Conservation (phyloP, 805 yeast genomes). For the Myxozyma sirexii region DNA sequence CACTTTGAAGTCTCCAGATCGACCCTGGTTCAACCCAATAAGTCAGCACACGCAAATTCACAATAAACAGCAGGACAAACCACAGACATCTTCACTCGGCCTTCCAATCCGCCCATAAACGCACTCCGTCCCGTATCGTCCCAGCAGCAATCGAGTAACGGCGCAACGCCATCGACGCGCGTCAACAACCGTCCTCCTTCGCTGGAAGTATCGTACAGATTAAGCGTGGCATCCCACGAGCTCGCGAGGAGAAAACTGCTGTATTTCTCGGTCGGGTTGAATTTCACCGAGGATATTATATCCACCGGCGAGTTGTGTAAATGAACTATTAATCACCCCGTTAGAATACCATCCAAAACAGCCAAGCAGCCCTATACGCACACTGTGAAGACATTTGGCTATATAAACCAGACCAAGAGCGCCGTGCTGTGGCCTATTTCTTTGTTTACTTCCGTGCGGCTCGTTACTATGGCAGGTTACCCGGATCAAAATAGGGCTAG, state of each 20-base stretch:
- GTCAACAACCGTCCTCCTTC: conserved; percentile 29
- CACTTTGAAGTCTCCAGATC: conserved; percentile 53
- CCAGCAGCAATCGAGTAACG: conserved; percentile 41
- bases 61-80: not conserved
- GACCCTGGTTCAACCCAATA: conserved; percentile 43
- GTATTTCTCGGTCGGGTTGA: conserved; percentile 26
- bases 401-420: no score
- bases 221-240: conserved; percentile 60
- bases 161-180: conserved; percentile 40
- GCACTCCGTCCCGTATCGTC: conserved; percentile 33
- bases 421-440: no score
- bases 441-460: conserved; percentile 13
- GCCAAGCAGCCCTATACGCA: not conserved
- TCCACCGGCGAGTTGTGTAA: conserved; percentile 25
- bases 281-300: conserved; percentile 23
- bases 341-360: not conserved
- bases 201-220: conserved; percentile 48
- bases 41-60: not conserved
- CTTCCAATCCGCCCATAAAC: conserved; percentile 26
- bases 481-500: no score
- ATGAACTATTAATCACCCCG: conserved; percentile 1
- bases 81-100: conserved; percentile 16
- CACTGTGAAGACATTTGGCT: conserved; percentile 17
- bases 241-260: conserved; percentile 49
- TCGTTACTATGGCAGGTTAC: conserved; percentile 15